These are phyloP conservation scores for Paramecium biaurelia DNA, from an alignment of 73 alveolate species.

Conservation along the genomic window DNA sequence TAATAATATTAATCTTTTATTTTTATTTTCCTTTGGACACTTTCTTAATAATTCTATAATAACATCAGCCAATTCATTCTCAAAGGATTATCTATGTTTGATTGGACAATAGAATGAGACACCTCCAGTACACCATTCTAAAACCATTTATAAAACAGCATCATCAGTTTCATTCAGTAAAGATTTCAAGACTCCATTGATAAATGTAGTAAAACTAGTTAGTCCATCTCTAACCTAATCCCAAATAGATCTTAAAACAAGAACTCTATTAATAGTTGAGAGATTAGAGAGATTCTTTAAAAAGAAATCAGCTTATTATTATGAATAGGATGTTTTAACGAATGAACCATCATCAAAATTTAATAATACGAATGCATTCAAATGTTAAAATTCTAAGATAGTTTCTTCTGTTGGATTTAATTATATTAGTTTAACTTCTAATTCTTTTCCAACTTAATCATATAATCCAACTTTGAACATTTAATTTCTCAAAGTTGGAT, in stretches of 20 bases:
- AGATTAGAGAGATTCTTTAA: conserved; percentile 41
- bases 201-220: conserved; percentile 11
- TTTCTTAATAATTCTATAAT: background rate
- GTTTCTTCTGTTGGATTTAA: conserved; percentile 33
- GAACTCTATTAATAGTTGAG: conserved; percentile 69
- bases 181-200: background rate
- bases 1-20: background rate
- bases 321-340: conserved; percentile 25
- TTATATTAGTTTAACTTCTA: background rate
- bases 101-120: background rate
- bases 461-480: conserved; percentile 73
- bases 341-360: conserved; percentile 27
- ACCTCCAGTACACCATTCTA: conserved; percentile 48
- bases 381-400: background rate
- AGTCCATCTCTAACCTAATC: conserved; percentile 81
- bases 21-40: conserved; percentile 28
- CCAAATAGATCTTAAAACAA: conserved; percentile 73
- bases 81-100: background rate
- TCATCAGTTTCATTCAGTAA: conserved; percentile 21
- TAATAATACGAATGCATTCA: background rate
- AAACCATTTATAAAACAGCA: background rate
- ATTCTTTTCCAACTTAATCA: conserved; percentile 65
- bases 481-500: conserved; percentile 76
- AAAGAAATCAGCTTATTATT: conserved; percentile 19
- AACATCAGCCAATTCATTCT: conserved; percentile 1